These are phyloP conservation scores for Fusarium globosum DNA, from an alignment of 2,329 filamentous ascomycete species.

Conservation along the genomic window DNA sequence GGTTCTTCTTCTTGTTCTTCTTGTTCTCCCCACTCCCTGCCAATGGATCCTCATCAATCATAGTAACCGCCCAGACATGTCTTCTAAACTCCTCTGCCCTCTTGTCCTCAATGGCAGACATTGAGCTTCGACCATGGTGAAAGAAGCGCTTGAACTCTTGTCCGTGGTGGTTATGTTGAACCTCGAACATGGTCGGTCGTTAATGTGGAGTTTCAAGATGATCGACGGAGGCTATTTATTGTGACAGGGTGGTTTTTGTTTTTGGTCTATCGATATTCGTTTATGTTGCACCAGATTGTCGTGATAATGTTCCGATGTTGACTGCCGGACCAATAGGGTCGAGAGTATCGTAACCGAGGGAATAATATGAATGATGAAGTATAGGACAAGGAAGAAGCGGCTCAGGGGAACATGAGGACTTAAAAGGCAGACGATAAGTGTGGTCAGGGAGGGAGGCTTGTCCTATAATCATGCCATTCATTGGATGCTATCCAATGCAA, in stretches of 20 bases:
- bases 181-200: slow-evolving; percentile 40
- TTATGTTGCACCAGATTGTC: slow-evolving; percentile 1
- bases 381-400: slow-evolving; percentile 26
- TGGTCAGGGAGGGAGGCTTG: slow-evolving; percentile 21
- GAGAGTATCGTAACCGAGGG: not conserved
- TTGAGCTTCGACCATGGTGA: slow-evolving; percentile 43
- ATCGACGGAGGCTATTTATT: slow-evolving; percentile 7
- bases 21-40: slow-evolving; percentile 19
- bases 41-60: slow-evolving; percentile 44
- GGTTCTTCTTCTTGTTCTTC: slow-evolving; percentile 1
- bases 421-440: slow-evolving; percentile 2
- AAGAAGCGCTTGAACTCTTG: slow-evolving; percentile 45
- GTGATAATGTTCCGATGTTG: slow-evolving; percentile 17
- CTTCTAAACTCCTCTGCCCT: slow-evolving; percentile 43
- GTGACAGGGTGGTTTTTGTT: slow-evolving; percentile 17
- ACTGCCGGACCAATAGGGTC: slow-evolving; percentile 6
- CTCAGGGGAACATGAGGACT: slow-evolving; percentile 6
- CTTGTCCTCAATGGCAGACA: slow-evolving; percentile 44
- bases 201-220: slow-evolving; percentile 17
- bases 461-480: not conserved
- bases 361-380: slow-evolving; percentile 8
- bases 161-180: slow-evolving; percentile 43
- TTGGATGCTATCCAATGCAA: slow-evolving; percentile 10
- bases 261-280: slow-evolving; percentile 1
- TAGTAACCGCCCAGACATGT: slow-evolving; percentile 44